Base-by-base conservation (phyloP, 2,329 filamentous ascomycete genomes). In the Coniochaeta sp. region DNA sequence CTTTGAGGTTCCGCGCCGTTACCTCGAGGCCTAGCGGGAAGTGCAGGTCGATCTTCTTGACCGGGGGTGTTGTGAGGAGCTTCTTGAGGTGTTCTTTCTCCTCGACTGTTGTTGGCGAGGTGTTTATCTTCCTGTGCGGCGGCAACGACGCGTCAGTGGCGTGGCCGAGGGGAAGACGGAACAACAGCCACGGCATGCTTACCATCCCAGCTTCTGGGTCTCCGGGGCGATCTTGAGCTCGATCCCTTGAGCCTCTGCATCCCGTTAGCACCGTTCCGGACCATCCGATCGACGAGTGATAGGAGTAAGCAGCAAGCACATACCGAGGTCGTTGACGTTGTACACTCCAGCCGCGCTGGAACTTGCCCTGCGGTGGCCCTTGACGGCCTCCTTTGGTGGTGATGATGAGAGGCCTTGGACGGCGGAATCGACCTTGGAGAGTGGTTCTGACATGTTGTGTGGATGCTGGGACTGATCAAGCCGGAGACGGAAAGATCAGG, bases 21-120 rank as follows among this genome's bases (percentile, higher is more conserved):
- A 97, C 90, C 71, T 93, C 88, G 60, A 95, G 84, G 58, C 93
- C 93, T 58, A 96, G 81, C 17, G 91, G 90, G 82, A 96, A 96
- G 77, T 92, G 87, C 55, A 98, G 82, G 76, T 96, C 92, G 76
- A 98, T 93, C 80, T 91, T 93, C 84, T 95, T 96, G 75, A 98
- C 85, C 36, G 89, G 87, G 55, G 93, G 93, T 62, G 79, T 87
- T 68, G 90, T 88, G 67, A 98, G 86, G 63, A 82, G 79, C 74
- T 93, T 87, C 79, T 93, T 93, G 67, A 98, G 86, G 63, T 89
- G 84, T 32, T 93, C 87, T 70, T 89, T 89, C 67, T 97, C 93
- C 32, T 97, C 93, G 57, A 97, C 75, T 42, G 84, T 83, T 62
- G 80, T 78, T 47, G 91, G 84, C 38, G 92, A 93, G 59, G 88